A percentile compares a stretch with the other conserved stretches of the same genome.
Evolutionary conservation across 2,329 filamentous ascomycete species (phyloP).

Genomic region (Tolypocladium cylindrosporum): DNA sequence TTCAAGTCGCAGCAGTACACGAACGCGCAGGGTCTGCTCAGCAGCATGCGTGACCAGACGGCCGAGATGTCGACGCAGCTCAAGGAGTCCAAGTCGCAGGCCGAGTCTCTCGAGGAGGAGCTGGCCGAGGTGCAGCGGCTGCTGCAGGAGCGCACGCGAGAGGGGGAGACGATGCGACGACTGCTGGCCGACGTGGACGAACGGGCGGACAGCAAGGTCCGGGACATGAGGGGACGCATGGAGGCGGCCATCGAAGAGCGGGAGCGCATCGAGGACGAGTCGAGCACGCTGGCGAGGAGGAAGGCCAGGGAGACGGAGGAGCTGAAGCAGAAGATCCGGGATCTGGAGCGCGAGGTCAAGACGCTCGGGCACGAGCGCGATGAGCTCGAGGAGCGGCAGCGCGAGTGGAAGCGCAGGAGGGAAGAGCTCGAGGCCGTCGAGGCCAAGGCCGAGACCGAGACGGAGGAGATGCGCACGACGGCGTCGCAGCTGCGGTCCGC

Average conservation of each 20-base stretch:
- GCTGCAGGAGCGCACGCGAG: constrained; percentile 76
- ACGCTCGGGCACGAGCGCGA: constrained; percentile 65
- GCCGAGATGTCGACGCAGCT: constrained; percentile 83
- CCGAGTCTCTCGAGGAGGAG: constrained; percentile 85
- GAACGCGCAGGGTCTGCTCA: constrained; percentile 75
- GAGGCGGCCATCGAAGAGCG: constrained; percentile 89
- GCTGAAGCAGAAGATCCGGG: constrained; percentile 65
- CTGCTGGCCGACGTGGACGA: constrained; percentile 80
- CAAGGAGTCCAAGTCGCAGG: constrained; percentile 75
- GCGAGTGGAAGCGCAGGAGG: constrained; percentile 62
- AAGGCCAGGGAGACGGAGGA: constrained; percentile 81
- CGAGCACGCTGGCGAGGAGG: constrained; percentile 64
- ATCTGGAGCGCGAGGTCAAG: constrained; percentile 70
- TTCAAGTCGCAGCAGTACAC: constrained; percentile 79
- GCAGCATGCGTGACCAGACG: constrained; percentile 87
- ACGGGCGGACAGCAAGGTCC: constrained; percentile 68
- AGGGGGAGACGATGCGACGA: constrained; percentile 89
- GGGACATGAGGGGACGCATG: constrained; percentile 82
- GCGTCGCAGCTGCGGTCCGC: constrained; percentile 70
- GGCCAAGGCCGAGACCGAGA: constrained; percentile 60
- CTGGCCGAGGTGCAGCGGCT: constrained; percentile 79
- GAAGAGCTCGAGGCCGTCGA: constrained; percentile 67
- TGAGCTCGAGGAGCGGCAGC: constrained; percentile 63
- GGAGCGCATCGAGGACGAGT: constrained; percentile 85
- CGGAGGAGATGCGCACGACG: constrained; percentile 63